Percentiles rank a stretch among this genome's conserved stretches.
Conservation (phyloP, 2,329 filamentous ascomycete genomes). For the Neofusicoccum laricinum region DNA sequence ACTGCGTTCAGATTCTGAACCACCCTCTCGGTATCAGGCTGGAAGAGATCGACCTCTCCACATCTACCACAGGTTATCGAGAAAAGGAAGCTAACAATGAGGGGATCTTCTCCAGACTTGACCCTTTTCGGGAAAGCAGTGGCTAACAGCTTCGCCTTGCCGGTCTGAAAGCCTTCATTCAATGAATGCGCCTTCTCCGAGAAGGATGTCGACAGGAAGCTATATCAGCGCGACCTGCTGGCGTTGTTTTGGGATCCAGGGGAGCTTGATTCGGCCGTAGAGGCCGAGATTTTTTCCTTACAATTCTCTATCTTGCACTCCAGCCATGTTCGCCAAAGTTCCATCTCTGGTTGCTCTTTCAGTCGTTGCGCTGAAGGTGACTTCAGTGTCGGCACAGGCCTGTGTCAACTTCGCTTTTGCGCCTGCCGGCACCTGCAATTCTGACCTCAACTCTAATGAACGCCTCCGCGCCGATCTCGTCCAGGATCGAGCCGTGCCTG, state of each 20-base stretch:
- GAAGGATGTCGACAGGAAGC: not conserved
- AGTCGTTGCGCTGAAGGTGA: not conserved
- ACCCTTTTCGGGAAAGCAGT: not conserved
- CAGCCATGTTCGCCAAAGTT: not conserved
- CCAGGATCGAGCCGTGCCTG: not conserved
- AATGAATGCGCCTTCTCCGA: not conserved
- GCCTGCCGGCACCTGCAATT: slow-evolving; percentile 11
- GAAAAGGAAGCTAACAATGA: not conserved
- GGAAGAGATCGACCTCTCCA: not conserved
- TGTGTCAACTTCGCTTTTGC: slow-evolving; percentile 15
- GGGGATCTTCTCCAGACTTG: not conserved
- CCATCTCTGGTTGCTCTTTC: not conserved
- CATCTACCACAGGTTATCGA: not conserved
- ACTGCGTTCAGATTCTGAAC: not conserved
- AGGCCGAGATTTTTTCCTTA: not conserved
- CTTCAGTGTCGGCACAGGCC: slow-evolving; percentile 2
- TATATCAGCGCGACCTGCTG: not conserved
- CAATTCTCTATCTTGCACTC: not conserved
- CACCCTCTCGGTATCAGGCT: not conserved
- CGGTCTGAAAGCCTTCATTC: not conserved
- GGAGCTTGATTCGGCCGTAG: not conserved
- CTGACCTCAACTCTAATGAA: not conserved
- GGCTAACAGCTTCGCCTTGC: not conserved
- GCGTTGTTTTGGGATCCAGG: not conserved
- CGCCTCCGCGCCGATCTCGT: slow-evolving; percentile 5